A percentile compares a stretch with the other conserved stretches of the same genome.
Evolutionary conservation across 805 yeast genomes (phyloP).

Genomic region (Cyberlindnera mississippiensis): DNA sequence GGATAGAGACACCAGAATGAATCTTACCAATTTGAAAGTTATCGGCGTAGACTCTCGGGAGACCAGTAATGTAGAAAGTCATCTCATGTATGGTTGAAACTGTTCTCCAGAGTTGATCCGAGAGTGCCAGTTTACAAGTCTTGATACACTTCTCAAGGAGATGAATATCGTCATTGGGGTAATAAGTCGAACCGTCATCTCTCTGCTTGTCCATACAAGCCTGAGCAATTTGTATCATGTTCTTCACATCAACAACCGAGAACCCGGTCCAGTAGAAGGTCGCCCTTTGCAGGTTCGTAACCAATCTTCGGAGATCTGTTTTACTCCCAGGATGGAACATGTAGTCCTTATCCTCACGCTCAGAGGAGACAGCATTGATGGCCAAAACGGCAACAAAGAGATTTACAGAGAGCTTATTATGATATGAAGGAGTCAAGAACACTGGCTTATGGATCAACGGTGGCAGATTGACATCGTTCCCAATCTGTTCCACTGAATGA

Average conservation of each 20-base stretch:
- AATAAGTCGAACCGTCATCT: conserved; percentile 28
- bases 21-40: conserved; percentile 43
- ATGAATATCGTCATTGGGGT: conserved; percentile 35
- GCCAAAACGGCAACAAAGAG: conserved; percentile 65
- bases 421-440: conserved; percentile 56
- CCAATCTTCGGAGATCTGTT: conserved; percentile 48
- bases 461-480: conserved; percentile 53
- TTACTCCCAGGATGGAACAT: conserved; percentile 65
- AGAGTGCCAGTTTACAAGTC: conserved; percentile 45
- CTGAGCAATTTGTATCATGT: conserved; percentile 46
- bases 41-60: conserved; percentile 39
- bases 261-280: conserved; percentile 79
- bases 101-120: conserved; percentile 54
- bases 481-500: conserved; percentile 52
- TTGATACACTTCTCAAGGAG: conserved; percentile 42
- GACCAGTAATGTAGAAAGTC: conserved; percentile 47
- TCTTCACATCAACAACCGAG: conserved; percentile 51
- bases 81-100: conserved; percentile 61
- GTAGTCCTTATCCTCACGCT: conserved; percentile 60
- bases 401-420: conserved; percentile 58
- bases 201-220: conserved; percentile 38
- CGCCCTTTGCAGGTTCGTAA: conserved; percentile 59
- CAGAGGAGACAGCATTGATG: conserved; percentile 70
- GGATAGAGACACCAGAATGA: conserved; percentile 34
- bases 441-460: conserved; percentile 55